Conservation (phyloP, 2,329 filamentous ascomycete genomes). For the Monosporascus ibericus region DNA sequence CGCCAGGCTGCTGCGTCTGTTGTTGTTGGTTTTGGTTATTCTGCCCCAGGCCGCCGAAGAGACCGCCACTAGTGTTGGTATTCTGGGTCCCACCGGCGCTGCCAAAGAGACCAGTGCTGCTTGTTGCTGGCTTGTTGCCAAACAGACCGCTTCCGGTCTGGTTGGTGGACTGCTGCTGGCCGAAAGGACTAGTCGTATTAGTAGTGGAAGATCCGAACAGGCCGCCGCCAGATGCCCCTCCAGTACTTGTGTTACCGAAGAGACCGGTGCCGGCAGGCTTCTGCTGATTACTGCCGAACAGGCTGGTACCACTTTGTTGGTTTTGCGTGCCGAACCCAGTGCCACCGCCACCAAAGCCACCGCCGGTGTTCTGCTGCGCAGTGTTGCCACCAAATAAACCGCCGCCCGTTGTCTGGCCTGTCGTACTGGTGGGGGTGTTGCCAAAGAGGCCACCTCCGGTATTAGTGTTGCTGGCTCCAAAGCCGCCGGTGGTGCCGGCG, state of each 20-base stretch:
- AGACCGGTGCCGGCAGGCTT: conserved; percentile 33
- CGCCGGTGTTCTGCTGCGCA: conserved; percentile 21
- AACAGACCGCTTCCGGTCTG: conserved; percentile 39
- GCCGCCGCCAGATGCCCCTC: conserved; percentile 25
- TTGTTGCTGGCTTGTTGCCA: conserved; percentile 31
- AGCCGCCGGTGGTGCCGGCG: conserved; percentile 11
- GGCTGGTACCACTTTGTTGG: conserved; percentile 28
- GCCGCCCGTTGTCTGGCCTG: conserved; percentile 17
- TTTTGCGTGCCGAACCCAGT: conserved; percentile 31
- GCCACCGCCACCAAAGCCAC: conserved; percentile 18
- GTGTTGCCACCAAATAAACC: conserved; percentile 30
- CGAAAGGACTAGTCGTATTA: conserved; percentile 21
- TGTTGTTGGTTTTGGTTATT: conserved; percentile 32
- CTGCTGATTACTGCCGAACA: conserved; percentile 31
- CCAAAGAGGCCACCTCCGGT: conserved; percentile 21
- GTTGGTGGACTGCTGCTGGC: conserved; percentile 16
- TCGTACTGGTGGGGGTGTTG: conserved; percentile 22
- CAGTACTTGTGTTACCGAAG: conserved; percentile 28
- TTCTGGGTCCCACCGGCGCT: conserved; percentile 28
- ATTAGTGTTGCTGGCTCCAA: conserved; percentile 23
- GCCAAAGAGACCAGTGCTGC: conserved; percentile 38
- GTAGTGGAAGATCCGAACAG: conserved; percentile 38
- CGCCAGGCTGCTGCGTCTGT: conserved; percentile 28
- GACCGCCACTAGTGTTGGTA: conserved; percentile 34
- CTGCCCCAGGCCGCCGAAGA: conserved; percentile 43